Conservation (phyloP, 2,329 filamentous ascomycete genomes). For the Trichoderma hamatum region DNA sequence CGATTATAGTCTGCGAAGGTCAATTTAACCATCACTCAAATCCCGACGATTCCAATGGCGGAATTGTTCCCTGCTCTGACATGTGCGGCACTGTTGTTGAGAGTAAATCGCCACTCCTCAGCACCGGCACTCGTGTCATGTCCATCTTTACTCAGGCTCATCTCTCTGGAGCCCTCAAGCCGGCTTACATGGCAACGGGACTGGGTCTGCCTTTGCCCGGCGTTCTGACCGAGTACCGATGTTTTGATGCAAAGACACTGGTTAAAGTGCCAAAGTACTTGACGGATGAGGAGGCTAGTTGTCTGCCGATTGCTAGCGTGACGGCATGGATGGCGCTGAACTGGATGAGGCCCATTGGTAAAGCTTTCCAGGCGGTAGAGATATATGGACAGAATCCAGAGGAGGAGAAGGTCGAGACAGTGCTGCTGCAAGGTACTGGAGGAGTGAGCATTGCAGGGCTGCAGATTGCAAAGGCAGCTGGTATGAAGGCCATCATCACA, state of each 20-base stretch:
- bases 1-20: slow-evolving; percentile 60
- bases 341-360: slow-evolving; percentile 57
- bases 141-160: slow-evolving; percentile 64
- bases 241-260: slow-evolving; percentile 59
- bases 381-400: slow-evolving; percentile 29
- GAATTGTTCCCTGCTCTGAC: slow-evolving; percentile 68
- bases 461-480: slow-evolving; percentile 57
- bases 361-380: slow-evolving; percentile 39
- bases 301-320: slow-evolving; percentile 62
- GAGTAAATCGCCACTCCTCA: slow-evolving; percentile 42
- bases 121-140: slow-evolving; percentile 66
- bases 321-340: slow-evolving; percentile 70
- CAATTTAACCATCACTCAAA: slow-evolving; percentile 65
- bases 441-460: slow-evolving; percentile 56
- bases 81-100: slow-evolving; percentile 66
- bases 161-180: slow-evolving; percentile 61
- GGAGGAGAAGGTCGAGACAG: slow-evolving; percentile 39
- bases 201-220: slow-evolving; percentile 64
- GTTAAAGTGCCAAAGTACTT: slow-evolving; percentile 61
- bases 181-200: slow-evolving; percentile 57
- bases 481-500: slow-evolving; percentile 55
- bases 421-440: slow-evolving; percentile 59
- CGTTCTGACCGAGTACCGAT: slow-evolving; percentile 60
- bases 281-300: slow-evolving; percentile 60
- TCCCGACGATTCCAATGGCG: not conserved